These are phyloP conservation scores for Carex littledalei DNA, from an alignment of 176 grass and related monocot genomes.

Conservation along the genomic window DNA sequence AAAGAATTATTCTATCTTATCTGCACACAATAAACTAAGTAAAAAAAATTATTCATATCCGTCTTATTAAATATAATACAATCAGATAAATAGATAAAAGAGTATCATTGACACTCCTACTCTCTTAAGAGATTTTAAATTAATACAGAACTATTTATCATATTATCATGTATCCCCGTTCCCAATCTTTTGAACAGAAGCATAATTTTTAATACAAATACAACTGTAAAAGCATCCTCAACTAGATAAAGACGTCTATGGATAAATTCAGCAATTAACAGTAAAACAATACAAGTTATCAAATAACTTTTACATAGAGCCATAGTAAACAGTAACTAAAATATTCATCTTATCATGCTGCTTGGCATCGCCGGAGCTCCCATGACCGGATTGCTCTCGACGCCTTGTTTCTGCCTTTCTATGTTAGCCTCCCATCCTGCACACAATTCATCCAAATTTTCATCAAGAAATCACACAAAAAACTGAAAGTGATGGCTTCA, in stretches of 20 bases:
- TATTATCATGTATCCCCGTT: too few relatives aligned
- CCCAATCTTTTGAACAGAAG: neutral
- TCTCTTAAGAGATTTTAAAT: too few relatives aligned
- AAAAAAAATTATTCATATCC: too few relatives aligned
- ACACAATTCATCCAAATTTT: neutral
- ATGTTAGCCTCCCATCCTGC: conserved; percentile 72
- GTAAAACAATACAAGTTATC: neutral
- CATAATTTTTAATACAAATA: neutral
- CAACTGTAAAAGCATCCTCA: neutral
- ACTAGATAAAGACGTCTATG: neutral
- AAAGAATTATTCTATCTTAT: too few relatives aligned
- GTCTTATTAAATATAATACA: too few relatives aligned
- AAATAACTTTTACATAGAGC: neutral
- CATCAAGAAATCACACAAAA: neutral
- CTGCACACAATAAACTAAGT: too few relatives aligned
- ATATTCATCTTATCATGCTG: conserved; percentile 55
- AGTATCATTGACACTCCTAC: too few relatives aligned
- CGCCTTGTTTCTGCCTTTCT: conserved; percentile 63
- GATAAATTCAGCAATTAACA: neutral
- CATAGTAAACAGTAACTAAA: neutral
- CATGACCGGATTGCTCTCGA: conserved; percentile 35
- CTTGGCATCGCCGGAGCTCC: conserved; percentile 56
- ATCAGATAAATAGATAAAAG: too few relatives aligned
- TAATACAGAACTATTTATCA: too few relatives aligned
- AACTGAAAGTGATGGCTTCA: neutral